Evolutionary conservation across 108 stramenopile species (phyloP).

Genomic region (Skeletonema marinoi): DNA sequence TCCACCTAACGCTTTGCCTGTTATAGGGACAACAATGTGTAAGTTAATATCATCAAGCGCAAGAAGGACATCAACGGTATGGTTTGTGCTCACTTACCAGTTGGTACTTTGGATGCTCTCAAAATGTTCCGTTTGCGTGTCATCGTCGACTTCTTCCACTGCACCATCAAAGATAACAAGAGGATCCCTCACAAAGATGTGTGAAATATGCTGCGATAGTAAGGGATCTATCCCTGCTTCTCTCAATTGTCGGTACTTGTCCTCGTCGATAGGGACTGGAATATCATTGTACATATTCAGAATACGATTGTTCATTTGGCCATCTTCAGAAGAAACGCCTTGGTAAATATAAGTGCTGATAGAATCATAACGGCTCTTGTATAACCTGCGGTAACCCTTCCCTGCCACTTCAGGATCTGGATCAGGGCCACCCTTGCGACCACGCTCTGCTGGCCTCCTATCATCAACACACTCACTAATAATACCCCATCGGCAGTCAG

Average conservation of each 20-base stretch:
- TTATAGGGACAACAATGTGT: background rate
- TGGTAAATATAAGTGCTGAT: slow-evolving; percentile 96
- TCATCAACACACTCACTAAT: slow-evolving; percentile 96
- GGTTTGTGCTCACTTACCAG: slow-evolving; percentile 67
- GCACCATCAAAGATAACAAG: slow-evolving; percentile 95
- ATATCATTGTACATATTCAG: slow-evolving; percentile 95
- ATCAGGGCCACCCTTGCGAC: slow-evolving; percentile 56
- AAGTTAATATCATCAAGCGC: background rate
- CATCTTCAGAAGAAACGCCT: slow-evolving; percentile 45
- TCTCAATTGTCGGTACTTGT: slow-evolving; percentile 72
- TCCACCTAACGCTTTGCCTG: slow-evolving; percentile 97
- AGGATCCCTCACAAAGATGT: slow-evolving; percentile 97
- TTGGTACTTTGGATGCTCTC: slow-evolving; percentile 99
- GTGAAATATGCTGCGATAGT: slow-evolving; percentile 94
- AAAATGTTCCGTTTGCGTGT: slow-evolving; percentile 94
- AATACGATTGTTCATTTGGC: slow-evolving; percentile 62
- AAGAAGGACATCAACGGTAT: background rate
- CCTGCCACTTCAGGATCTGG: slow-evolving; percentile 70
- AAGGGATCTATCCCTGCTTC: slow-evolving; percentile 90
- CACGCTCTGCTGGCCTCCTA: slow-evolving; percentile 92
- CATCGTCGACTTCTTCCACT: slow-evolving; percentile 95
- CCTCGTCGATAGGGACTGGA: slow-evolving; percentile 85
- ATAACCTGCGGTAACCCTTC: slow-evolving; percentile 74
- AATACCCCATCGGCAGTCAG: slow-evolving; percentile 96
- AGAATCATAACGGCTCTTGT: slow-evolving; percentile 95